Percentiles rank a stretch among this genome's conserved stretches.
Evolutionary conservation across 148 eudicot genomes (phyloP).

Genomic region (Agrostemma githago): DNA sequence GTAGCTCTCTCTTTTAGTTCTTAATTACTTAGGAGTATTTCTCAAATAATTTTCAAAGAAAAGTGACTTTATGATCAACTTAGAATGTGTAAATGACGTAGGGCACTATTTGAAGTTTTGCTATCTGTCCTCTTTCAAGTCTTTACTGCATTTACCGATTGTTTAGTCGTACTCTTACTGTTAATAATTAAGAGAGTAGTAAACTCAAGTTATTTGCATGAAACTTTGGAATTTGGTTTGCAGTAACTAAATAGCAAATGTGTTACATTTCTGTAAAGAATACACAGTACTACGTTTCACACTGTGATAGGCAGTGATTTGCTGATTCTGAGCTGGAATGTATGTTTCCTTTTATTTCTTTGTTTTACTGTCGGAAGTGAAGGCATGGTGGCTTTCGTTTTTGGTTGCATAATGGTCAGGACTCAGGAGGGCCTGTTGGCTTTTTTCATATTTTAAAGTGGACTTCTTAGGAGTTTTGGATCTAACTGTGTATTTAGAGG

Average conservation of each 20-base stretch:
- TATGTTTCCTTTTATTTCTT: neutral
- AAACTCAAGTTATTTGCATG: neutral
- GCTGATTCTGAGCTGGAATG: too few species aligned
- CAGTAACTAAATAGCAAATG: neutral
- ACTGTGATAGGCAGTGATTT: too few species aligned
- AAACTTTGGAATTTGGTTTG: neutral
- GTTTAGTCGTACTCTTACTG: neutral
- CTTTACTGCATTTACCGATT: neutral
- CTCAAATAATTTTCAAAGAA: neutral
- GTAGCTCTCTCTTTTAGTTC: too few species aligned
- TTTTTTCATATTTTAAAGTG: neutral
- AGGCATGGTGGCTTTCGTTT: too few species aligned
- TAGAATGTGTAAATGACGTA: neutral
- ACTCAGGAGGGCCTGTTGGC: neutral
- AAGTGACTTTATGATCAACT: neutral
- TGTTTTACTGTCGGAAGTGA: neutral
- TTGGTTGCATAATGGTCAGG: too few species aligned
- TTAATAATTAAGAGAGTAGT: neutral
- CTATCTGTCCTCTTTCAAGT: neutral
- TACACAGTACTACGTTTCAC: neutral
- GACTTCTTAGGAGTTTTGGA: neutral
- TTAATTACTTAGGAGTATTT: too few species aligned
- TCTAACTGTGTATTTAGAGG: too few species aligned
- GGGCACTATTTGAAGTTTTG: neutral
- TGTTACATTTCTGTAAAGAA: neutral